Conservation (phyloP, 2,329 filamentous ascomycete species). For the Pochonia chlamydosporia region DNA sequence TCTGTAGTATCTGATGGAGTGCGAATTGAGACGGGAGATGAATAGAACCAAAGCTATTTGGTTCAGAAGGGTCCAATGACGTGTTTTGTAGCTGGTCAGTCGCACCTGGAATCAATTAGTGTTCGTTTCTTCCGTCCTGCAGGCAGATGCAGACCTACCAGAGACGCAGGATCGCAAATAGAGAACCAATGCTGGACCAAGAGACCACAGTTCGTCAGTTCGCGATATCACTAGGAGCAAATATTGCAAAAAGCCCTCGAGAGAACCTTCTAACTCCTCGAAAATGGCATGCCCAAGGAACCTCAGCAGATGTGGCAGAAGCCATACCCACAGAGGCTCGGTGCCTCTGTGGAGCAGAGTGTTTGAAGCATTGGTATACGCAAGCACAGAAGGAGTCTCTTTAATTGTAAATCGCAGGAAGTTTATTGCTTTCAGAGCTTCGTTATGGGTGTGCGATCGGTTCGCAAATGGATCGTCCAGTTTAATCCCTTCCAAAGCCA, state of each 20-base stretch:
- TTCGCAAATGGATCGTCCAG: conserved; percentile 64
- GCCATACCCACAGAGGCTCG: conserved; percentile 62
- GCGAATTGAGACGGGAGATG: conserved; percentile 34
- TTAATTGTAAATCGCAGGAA: conserved; percentile 71
- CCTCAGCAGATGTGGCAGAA: conserved; percentile 51
- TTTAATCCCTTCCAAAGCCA: conserved; percentile 65
- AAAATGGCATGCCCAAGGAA: conserved; percentile 49
- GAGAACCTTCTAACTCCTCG: conserved; percentile 39
- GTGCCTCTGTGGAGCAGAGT: conserved; percentile 46
- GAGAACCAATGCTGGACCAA: conserved; percentile 34
- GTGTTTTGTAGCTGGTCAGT: conserved; percentile 29
- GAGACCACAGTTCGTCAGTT: conserved; percentile 41
- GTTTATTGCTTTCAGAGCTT: conserved; percentile 67
- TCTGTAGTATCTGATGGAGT: conserved; percentile 28
- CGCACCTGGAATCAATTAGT: conserved; percentile 21
- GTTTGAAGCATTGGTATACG: conserved; percentile 34
- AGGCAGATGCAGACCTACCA: conserved; percentile 27
- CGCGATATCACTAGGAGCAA: conserved; percentile 39
- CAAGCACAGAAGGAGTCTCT: conserved; percentile 66
- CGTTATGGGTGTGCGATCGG: conserved; percentile 45
- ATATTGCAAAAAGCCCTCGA: conserved; percentile 48
- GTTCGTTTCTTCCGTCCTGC: background rate
- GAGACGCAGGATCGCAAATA: conserved; percentile 45
- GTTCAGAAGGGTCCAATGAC: conserved; percentile 17
- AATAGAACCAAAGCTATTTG: conserved; percentile 21